phyloP scores from a whole-genome alignment of 1,284 basidiomycete genomes.

The Naganishia sp. region DNA sequence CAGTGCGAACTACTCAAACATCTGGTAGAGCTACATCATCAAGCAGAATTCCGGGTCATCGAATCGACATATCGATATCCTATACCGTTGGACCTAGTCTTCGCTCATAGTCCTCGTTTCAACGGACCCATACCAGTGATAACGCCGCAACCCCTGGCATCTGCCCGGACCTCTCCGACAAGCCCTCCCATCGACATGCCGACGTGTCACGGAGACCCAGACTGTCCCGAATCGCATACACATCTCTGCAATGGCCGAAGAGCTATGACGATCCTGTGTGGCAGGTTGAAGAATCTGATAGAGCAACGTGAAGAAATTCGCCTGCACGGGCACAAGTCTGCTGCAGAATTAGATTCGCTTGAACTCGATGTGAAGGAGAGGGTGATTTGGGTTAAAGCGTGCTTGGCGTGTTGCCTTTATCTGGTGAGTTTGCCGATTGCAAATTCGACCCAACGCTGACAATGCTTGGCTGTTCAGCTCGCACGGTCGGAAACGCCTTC shows the following conservation, averaged over 20 bases:
- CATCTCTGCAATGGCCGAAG: constrained; percentile 10
- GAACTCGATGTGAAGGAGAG: constrained; percentile 4
- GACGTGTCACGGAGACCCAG: constrained; percentile 1
- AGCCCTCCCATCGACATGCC: constrained; percentile 5
- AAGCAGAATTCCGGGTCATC: constrained; percentile 1
- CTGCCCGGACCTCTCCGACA: not conserved
- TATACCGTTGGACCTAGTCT: constrained; percentile 21
- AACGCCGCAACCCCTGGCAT: not conserved
- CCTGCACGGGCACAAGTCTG: constrained; percentile 6
- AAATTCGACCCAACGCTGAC: not conserved
- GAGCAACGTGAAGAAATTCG: constrained; percentile 23
- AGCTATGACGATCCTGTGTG: constrained; percentile 13
- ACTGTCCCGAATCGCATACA: constrained; percentile 8
- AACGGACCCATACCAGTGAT: constrained; percentile 9
- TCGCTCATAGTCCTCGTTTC: constrained; percentile 2
- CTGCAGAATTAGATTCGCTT: constrained; percentile 4
- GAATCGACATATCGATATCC: constrained; percentile 8
- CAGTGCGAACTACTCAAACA: constrained; percentile 19
- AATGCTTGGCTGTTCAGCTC: not conserved
- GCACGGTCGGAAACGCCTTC: constrained; percentile 22
- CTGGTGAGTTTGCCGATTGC: not conserved
- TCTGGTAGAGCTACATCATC: constrained; percentile 17
- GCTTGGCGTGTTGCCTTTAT: constrained; percentile 25
- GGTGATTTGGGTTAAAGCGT: constrained; percentile 21
- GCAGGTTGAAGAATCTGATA: constrained; percentile 16